These are phyloP conservation scores for Flaveria bidentis DNA, from an alignment of 129 eudicot species.

Conservation along the genomic window DNA sequence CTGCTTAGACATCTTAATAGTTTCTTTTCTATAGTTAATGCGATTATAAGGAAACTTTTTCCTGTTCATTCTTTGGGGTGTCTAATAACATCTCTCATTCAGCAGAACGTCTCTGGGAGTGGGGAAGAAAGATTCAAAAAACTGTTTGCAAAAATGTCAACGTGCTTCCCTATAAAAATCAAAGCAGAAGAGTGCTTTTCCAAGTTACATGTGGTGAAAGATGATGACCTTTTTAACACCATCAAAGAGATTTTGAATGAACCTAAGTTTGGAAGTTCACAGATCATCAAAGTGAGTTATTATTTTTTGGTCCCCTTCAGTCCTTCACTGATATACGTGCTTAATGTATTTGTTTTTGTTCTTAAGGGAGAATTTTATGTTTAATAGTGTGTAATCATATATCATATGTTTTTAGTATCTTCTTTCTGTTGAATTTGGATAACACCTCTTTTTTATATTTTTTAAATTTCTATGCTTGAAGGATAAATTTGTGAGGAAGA, in stretches of 20 bases:
- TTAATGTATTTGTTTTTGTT: background rate
- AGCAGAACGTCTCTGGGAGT: conserved; percentile 49
- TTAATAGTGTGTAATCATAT: background rate
- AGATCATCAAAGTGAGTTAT: conserved; percentile 50
- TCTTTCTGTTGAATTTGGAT: background rate
- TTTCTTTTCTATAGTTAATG: background rate
- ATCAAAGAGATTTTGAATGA: conserved; percentile 53
- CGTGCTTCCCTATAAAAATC: conserved; percentile 66
- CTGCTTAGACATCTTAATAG: background rate
- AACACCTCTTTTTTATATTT: conserved; percentile 1
- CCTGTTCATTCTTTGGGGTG: conserved; percentile 8
- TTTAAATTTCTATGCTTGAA: conserved; percentile 36
- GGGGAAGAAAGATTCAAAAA: conserved; percentile 43
- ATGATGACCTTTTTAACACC: conserved; percentile 40
- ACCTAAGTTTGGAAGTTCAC: conserved; percentile 40
- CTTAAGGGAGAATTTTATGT: background rate
- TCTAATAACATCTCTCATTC: conserved; percentile 27
- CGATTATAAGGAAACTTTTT: conserved; percentile 16
- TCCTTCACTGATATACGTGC: background rate
- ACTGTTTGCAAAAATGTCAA: conserved; percentile 60
- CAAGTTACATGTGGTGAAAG: conserved; percentile 55
- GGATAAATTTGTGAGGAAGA: conserved; percentile 56
- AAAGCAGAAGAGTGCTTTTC: conserved; percentile 72
- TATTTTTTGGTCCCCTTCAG: conserved; percentile 6
- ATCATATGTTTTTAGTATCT: background rate